These are phyloP conservation scores for Solanum hybrid DNA, from an alignment of 305 asterid genomes.

Conservation along the genomic window DNA sequence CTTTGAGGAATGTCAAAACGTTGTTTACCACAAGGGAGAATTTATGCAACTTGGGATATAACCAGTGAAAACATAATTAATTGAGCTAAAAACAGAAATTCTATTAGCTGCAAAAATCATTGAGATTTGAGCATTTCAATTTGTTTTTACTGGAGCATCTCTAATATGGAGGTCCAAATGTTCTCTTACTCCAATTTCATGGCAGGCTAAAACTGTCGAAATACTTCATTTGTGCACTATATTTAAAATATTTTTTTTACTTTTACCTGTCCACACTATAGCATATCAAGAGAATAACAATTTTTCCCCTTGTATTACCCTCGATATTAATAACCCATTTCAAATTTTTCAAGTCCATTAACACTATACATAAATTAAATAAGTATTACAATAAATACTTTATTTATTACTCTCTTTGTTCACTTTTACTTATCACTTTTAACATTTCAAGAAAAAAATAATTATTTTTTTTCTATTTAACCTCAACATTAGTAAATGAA, in stretches of 20 bases:
- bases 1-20: background rate
- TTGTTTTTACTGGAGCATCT: background rate
- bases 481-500: background rate
- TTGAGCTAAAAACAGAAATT: background rate
- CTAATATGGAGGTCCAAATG: background rate
- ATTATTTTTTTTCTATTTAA: background rate
- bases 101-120: background rate
- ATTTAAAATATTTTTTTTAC: background rate
- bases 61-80: background rate
- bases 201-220: background rate
- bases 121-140: background rate
- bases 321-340: background rate
- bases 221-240: background rate
- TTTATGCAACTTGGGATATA: background rate
- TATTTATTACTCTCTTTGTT: background rate
- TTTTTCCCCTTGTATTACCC: background rate
- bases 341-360: background rate
- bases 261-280: background rate
- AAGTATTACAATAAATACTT: background rate
- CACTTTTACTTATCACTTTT: background rate
- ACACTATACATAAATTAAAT: background rate
- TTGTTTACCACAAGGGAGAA: background rate
- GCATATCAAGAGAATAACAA: background rate
- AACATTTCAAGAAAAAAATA: background rate
- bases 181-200: background rate